Evolutionary conservation across 441 rosid species (phyloP), one percentile per base, ranked within the genome.

Genomic region (Erodium moschatum): DNA sequence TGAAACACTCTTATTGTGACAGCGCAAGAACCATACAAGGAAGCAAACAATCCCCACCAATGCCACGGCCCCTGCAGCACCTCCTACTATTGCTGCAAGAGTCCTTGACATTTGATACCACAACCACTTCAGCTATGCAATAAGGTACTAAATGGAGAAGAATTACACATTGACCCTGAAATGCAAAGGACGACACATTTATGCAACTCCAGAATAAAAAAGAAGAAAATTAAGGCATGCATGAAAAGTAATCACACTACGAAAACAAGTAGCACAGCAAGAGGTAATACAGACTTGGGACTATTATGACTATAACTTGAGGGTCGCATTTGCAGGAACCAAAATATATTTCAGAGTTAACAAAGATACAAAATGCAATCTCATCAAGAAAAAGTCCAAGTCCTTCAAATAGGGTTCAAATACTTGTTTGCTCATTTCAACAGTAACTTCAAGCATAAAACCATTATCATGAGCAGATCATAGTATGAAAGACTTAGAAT

Each of bases 11-110:
- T 68, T 75, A 65, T 75, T 79, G 69, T 60, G 82, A 78, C 70
- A 80, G 67, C 86, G 63, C 69, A 81, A 87, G 76, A 84, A 81
- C 87, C 87, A 85, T 11, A 84, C 6, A 60, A 86, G 68, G 50
- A 83, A 75, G 75, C 75, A 67, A 60, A 79, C 71, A 27, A 87
- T 72, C 75, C 80, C 82, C 79, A 83, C 78, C 71, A 87, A 78
- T 77, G 84, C 80, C 80, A 86, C 73, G 79, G 92, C 87, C 86
- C 92, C 92, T 74, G 83, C 85, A 84, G 83, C 87, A 81, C 91
- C 92, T 76, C 98, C 98, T 75, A 87, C 68, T 82, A 86, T 79
- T 77, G 86, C 90, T 80, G 95, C 93, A 85, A 85, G 93, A 84
- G 76, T 72, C 84, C 73, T 78, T 87, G 98, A 86, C 98, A 89